Percentiles rank a stretch among this genome's conserved stretches.
phyloP scores from a whole-genome alignment of 805 yeast genomes.

The Schizosaccharomyces japonicus region DNA sequence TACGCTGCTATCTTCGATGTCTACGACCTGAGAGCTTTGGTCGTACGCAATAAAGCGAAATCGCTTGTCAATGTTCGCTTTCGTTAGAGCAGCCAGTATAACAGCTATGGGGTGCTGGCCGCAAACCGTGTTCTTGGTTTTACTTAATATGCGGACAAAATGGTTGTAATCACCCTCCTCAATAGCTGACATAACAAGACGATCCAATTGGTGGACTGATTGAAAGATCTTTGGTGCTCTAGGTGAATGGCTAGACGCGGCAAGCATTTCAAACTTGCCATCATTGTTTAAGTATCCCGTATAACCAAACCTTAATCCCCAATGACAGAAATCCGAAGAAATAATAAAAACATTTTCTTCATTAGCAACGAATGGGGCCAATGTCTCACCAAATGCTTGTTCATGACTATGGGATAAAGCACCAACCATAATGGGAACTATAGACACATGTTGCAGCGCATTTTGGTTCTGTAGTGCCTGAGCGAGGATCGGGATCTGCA shows the following conservation, averaged over 20 bases:
- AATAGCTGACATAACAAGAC: constrained; percentile 39
- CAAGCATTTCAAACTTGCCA: constrained; percentile 12
- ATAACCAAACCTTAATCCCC: constrained; percentile 54
- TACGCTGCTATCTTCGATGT: constrained; percentile 49
- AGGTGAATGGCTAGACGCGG: constrained; percentile 19
- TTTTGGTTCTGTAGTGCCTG: constrained; percentile 21
- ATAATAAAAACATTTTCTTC: constrained; percentile 45
- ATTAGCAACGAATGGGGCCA: constrained; percentile 32
- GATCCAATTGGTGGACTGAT: constrained; percentile 55
- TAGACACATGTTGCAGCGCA: constrained; percentile 12
- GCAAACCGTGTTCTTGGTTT: constrained; percentile 75
- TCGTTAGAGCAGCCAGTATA: constrained; percentile 25
- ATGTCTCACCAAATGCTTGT: constrained; percentile 22
- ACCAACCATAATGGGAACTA: constrained; percentile 67
- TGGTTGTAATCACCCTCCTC: constrained; percentile 28
- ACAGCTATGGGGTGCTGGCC: constrained; percentile 67
- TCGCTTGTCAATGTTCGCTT: constrained; percentile 17
- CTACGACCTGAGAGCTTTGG: constrained; percentile 38
- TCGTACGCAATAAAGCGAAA: constrained; percentile 59
- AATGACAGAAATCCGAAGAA: constrained; percentile 85
- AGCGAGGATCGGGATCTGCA: constrained; percentile 61
- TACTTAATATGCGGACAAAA: constrained; percentile 44
- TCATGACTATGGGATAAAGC: constrained; percentile 27
- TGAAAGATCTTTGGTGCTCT: constrained; percentile 23
- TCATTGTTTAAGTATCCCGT: constrained; percentile 26